phyloP scores from a whole-genome alignment of 75 land plant species.

The Sequoiadendron giganteum region DNA sequence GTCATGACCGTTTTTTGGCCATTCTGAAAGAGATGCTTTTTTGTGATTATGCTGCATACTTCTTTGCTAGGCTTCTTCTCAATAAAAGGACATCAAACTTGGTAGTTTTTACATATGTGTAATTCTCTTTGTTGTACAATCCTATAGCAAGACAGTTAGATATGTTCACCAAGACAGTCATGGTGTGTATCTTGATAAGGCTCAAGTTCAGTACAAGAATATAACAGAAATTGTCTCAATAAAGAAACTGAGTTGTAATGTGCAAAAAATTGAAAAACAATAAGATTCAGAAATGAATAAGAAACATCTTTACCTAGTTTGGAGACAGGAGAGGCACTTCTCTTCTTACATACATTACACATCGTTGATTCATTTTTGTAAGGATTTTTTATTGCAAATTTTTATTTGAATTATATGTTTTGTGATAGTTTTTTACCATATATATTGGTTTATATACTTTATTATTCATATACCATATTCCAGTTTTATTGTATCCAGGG shows the following conservation, averaged over 20 bases:
- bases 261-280: not conserved
- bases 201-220: not conserved
- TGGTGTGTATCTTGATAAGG: not conserved
- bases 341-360: not conserved
- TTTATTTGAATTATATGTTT: not conserved
- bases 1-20: too few relatives aligned
- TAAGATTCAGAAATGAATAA: not conserved
- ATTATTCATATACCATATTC: not conserved
- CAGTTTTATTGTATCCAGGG: not conserved
- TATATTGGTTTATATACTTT: too few relatives aligned
- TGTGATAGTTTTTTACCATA: not conserved
- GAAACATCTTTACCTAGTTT: not conserved
- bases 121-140: too few relatives aligned
- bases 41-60: too few relatives aligned
- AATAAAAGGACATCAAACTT: too few relatives aligned
- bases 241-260: not conserved
- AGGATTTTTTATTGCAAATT: too few relatives aligned
- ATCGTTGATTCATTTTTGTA: not conserved
- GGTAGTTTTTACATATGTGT: too few relatives aligned
- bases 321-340: not conserved
- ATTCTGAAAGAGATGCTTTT: too few relatives aligned
- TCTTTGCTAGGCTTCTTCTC: too few relatives aligned
- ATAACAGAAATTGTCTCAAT: not conserved
- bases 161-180: not conserved
- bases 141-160: not conserved